Evolutionary conservation across 306 rosid species (phyloP).

Genomic region (Phaseolus lunatus): DNA sequence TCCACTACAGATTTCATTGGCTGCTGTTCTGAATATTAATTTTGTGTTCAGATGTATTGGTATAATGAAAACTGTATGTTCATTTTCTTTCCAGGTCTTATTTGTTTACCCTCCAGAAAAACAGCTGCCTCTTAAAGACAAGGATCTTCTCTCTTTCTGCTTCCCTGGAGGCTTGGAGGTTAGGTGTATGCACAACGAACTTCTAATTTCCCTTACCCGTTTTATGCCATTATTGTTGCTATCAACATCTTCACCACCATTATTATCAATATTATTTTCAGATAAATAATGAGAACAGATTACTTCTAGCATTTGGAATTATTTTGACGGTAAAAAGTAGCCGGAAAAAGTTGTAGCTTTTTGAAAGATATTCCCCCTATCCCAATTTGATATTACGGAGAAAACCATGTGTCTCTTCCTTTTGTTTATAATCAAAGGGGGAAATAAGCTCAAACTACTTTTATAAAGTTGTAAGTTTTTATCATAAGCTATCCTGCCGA

Average conservation of each 20-base stretch:
- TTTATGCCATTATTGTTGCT: slow-evolving; percentile 1
- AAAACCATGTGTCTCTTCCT: background rate
- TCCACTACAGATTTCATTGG: slow-evolving; percentile 9
- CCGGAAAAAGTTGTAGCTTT: slow-evolving; percentile 10
- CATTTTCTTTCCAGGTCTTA: slow-evolving; percentile 66
- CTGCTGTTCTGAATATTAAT: slow-evolving; percentile 2
- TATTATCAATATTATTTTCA: background rate
- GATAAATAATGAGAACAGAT: slow-evolving; percentile 20
- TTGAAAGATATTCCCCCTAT: background rate
- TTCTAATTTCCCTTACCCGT: slow-evolving; percentile 23
- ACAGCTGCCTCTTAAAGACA: slow-evolving; percentile 83
- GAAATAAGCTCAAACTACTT: background rate
- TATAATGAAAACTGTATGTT: slow-evolving; percentile 18
- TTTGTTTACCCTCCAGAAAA: slow-evolving; percentile 98
- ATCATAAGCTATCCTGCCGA: background rate
- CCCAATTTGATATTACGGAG: background rate
- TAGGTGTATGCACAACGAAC: slow-evolving; percentile 49
- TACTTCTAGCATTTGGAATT: slow-evolving; percentile 5
- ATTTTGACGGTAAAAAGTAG: background rate
- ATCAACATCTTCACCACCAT: background rate
- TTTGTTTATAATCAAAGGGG: background rate
- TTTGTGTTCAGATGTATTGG: slow-evolving; percentile 34
- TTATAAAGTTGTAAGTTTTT: background rate
- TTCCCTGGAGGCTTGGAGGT: slow-evolving; percentile 99
- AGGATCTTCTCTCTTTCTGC: slow-evolving; percentile 95